Evolutionary conservation across 192 early-diverging fungal genomes (phyloP).

Genomic region (Coemansia sp.): DNA sequence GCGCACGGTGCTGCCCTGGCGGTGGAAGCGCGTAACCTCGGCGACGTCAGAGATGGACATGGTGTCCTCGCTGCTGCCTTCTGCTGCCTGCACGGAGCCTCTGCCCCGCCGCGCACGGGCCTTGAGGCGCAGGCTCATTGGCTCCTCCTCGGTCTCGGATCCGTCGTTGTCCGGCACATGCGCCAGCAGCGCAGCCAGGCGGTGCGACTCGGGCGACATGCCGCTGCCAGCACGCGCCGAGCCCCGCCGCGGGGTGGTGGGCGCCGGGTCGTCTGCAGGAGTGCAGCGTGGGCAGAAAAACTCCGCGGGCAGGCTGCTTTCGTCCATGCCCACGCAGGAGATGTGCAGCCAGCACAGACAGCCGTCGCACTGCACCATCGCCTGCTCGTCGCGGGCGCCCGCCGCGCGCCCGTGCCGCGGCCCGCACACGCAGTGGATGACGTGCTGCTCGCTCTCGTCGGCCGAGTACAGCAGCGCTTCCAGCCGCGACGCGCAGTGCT

Average conservation of each 20-base stretch:
- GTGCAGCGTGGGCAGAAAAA: slow-evolving; percentile 63
- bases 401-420: slow-evolving; percentile 42
- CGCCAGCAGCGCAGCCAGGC: slow-evolving; percentile 43
- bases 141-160: slow-evolving; percentile 50
- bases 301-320: slow-evolving; percentile 57
- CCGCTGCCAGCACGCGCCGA: slow-evolving; percentile 10
- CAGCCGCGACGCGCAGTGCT: slow-evolving; percentile 54
- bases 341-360: slow-evolving; percentile 72
- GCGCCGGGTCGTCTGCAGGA: slow-evolving; percentile 7
- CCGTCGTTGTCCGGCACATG: slow-evolving; percentile 32
- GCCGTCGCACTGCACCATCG: slow-evolving; percentile 75
- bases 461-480: slow-evolving; percentile 55
- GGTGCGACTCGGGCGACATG: slow-evolving; percentile 46
- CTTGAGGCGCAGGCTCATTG: slow-evolving; percentile 23
- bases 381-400: slow-evolving; percentile 44
- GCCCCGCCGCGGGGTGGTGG: slow-evolving; percentile 26
- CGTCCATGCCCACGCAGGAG: slow-evolving; percentile 61
- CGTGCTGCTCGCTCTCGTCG: slow-evolving; percentile 53
- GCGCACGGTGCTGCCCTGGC: slow-evolving; percentile 35
- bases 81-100: neutral
- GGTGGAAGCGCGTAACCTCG: slow-evolving; percentile 49
- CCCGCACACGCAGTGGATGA: slow-evolving; percentile 52
- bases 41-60: slow-evolving; percentile 50
- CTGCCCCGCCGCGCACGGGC: neutral
- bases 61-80: slow-evolving; percentile 37